Evolutionary conservation across 1,284 basidiomycete genomes (phyloP), one percentile per base, ranked within the genome.

Genomic region (Pisolithus thermaeus): DNA sequence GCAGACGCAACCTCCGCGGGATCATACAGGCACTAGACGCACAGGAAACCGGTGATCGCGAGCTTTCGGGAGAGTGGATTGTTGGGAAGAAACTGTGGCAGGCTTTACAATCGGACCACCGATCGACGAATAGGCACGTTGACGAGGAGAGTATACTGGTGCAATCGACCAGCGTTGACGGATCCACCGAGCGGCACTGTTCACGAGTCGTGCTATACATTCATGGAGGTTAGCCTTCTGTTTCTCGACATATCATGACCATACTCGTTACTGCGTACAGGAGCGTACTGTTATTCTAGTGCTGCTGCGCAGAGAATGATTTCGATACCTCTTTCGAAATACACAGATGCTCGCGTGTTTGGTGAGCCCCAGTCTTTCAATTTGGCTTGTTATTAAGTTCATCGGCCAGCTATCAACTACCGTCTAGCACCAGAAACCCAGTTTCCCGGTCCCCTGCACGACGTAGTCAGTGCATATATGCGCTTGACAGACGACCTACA

Each of bases 51-150:
- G 92, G 84, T 48, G 75, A 67, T 16, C 80, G 96, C 6, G 89
- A 95, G 63, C 77, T 99, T 42, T 86, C 84, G 1, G 96, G 92
- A 4, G 97, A 99, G 73, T 99, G 96, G 96, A 88, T 98, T 18
- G 89, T 98, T 14, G 92, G 92, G 45, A 90, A 90, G 67, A 83
- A 83, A 58, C 83, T 95, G 1, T 98, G 95, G 94, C 85, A 85
- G 58, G 75, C 84, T 20, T 75, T 97, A 56, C 94, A 97, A 65
- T 72, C 80, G 4, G 93, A 97, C 62, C 92, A 92, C 79, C 81
- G 81, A 61, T 73, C 69, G 37, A 63, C 70, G n/a, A 67, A 65
- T 39, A 61, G 43, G 49, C 53, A 51, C 23, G 42, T 35, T 28
- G 38, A 54, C 51, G 50, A 53, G 39, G 44, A 53, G 36, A 12